Evolutionary conservation across 805 yeast species (phyloP), one percentile per base, ranked within the genome.

Genomic region (Danielozyma ontarioensis): DNA sequence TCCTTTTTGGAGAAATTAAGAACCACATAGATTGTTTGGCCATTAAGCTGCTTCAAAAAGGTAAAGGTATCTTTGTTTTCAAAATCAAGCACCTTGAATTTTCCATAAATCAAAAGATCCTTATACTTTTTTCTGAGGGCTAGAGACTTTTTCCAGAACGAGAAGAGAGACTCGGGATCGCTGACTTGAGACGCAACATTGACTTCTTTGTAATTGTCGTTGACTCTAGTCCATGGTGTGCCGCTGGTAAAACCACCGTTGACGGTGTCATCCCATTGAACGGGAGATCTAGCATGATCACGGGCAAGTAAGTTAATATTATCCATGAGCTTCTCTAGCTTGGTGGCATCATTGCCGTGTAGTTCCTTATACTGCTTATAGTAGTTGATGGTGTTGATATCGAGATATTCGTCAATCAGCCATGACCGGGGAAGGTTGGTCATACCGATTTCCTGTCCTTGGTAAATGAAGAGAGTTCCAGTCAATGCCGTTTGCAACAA

Each of bases 371-470:
- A 64, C 21, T 51, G 53, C 22, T 55, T 51, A 53, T 60, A 66
- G 48, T 65, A 62, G 48, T 67, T 68, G 41, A 62, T 51, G 28
- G 72, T 57, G 40, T 69, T 67, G 39, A 76, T 65, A 46, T 76
- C 82, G 41, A 59, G 52, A 53, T 74, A 76, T 45, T 74, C 75
- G 13, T 57, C 59, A 34, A 74, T 55, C 14, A 62, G 58, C 77
- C 78, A 74, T 26, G 49, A 46, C 33, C 55, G 46, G 15, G 73
- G 63, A 19, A 73, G 52, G 47, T 76, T 76, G 33, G 65, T 64
- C 72, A 69, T 70, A 22, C 77, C 81, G 39, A 76, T 57, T 45
- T 76, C 82, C 50, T 76, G 82, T 32, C 81, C 82, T 53, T 76
- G 80, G 53, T 74, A 76, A 25, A 76, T 55, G 53, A 62, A 76